These are phyloP conservation scores for Monilinia fructicola DNA, from an alignment of 2,329 filamentous ascomycete genomes.

Conservation along the genomic window DNA sequence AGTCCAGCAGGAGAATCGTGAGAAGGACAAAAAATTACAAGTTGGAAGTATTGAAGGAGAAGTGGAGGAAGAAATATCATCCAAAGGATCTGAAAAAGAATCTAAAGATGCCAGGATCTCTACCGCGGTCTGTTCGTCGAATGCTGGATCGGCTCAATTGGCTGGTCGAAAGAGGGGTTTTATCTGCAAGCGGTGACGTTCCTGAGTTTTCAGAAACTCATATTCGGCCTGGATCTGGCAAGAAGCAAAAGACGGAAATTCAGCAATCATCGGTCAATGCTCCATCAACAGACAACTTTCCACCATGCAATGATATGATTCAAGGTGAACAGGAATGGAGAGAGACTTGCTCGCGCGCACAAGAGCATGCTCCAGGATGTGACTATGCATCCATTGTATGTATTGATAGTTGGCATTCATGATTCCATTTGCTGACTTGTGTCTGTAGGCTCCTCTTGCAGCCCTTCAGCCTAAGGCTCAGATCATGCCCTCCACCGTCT, in stretches of 20 bases:
- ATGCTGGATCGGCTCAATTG: neutral
- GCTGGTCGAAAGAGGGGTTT: neutral
- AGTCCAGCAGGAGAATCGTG: neutral
- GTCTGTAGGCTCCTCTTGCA: neutral
- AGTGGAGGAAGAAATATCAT: neutral
- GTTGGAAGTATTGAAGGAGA: neutral
- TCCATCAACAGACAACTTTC: neutral
- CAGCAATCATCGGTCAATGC: neutral
- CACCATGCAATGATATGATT: neutral
- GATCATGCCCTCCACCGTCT: neutral
- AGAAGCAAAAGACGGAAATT: neutral
- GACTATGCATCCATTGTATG: neutral
- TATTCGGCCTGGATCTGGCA: neutral
- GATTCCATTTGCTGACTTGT: neutral
- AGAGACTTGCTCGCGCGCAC: neutral
- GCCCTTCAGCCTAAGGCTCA: neutral
- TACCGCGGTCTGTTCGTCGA: neutral
- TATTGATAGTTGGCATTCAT: neutral
- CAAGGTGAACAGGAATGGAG: too few relatives aligned
- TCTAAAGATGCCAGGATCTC: neutral
- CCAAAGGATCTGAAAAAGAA: neutral
- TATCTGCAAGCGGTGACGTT: neutral
- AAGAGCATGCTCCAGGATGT: too few relatives aligned
- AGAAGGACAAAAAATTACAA: neutral
- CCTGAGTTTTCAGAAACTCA: neutral